Base-by-base conservation (phyloP, 2,329 filamentous ascomycete genomes). In the Epichloe uncinata region DNA sequence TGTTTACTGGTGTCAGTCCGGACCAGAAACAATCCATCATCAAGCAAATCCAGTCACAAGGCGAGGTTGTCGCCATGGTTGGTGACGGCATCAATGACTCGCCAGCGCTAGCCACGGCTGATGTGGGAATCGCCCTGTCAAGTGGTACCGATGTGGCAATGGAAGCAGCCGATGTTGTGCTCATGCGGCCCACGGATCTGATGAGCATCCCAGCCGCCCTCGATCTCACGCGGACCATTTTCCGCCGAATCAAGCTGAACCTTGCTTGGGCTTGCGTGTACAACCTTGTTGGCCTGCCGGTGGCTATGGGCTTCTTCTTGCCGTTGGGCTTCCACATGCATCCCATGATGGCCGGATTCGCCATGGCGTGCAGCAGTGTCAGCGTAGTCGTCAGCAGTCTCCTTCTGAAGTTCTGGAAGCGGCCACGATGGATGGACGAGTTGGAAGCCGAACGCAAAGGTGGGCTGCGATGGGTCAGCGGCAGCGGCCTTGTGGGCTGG, bases 31-130 rank as follows among this genome's bases (percentile, higher is more conserved):
- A 94, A 64, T 73, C 77, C 30, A 94, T 97, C 57, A 77, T 98
- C 58, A 78, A 81, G 46, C 72, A 84, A 49, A 76, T 97, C 16
- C 88, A 96, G 68, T 72, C 74, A 0, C 67, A 74, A 47, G 88
- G 88, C 53, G 79, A 89, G 58, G 73, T 85, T 46, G 87, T 97
- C 26, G 93, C 87, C 57, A 98, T 98, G 93, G 90, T 97, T 13
- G 90, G 93, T 48, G 93, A 98, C 65, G 93, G 93, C 41, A 96
- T 98, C 76, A 98, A 98, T 67, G 93, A 98, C 70, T 95, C 89
- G 0, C 93, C 93, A 0, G 93, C 93, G 0, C 79, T 98, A 11
- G 93, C 89, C 0, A 95, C 89, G 0, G 90, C 93, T 11, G 83
- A 95, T 58, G 82, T 97, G 30, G 93, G 93, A 55, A 95, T 98